Conservation (phyloP, 2,329 filamentous ascomycete genomes). For the Sporothrix pseudoabietina region DNA sequence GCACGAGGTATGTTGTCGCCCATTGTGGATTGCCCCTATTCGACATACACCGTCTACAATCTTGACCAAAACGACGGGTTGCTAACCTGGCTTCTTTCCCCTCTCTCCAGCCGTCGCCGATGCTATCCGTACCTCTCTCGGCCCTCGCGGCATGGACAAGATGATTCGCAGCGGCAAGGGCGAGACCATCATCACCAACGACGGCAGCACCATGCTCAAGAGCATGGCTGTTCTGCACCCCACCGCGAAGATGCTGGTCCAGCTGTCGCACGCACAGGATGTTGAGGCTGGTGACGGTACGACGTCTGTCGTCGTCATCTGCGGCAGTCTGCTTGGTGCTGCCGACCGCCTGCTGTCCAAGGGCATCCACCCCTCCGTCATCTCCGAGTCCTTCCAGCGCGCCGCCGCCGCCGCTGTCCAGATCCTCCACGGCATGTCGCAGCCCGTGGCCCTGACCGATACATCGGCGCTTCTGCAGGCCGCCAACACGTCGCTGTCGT, state of each 20-base stretch:
- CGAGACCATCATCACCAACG: constrained; percentile 98
- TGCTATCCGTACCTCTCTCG: constrained; percentile 94
- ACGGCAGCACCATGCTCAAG: constrained; percentile 98
- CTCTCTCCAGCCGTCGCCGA: constrained; percentile 77
- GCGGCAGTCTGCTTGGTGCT: constrained; percentile 88
- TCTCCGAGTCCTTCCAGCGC: constrained; percentile 96
- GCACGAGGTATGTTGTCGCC: constrained; percentile 71
- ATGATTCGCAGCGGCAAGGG: constrained; percentile 98
- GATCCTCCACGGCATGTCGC: constrained; percentile 92
- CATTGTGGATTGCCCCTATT: not conserved
- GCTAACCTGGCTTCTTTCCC: constrained; percentile 33
- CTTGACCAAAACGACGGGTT: not conserved
- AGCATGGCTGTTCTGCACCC: constrained; percentile 99
- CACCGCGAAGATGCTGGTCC: constrained; percentile 99
- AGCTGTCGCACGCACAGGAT: constrained; percentile 95
- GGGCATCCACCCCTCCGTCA: constrained; percentile 95
- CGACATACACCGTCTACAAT: not conserved
- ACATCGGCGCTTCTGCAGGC: constrained; percentile 90
- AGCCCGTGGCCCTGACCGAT: constrained; percentile 86
- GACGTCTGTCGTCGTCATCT: constrained; percentile 97
- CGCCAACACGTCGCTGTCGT: constrained; percentile 93
- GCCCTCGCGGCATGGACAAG: constrained; percentile 97
- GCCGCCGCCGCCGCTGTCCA: constrained; percentile 86
- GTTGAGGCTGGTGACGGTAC: constrained; percentile 98
- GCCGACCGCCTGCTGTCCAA: constrained; percentile 89